Conservation (phyloP, 2,329 filamentous ascomycete genomes). For the Colletotrichum aenigma region DNA sequence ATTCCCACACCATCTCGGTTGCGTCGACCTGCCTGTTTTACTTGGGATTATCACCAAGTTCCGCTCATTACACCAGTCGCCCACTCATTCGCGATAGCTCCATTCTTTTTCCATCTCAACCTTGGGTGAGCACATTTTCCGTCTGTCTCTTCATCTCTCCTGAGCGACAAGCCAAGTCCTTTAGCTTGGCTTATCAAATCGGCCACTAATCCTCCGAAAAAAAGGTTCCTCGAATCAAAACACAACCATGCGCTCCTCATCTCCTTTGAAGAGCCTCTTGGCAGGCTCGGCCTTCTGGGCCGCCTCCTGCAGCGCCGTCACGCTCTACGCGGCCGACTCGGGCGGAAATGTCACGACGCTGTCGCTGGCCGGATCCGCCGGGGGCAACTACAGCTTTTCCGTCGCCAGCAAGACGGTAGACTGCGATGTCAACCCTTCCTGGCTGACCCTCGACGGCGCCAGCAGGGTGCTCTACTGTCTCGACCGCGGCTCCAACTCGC, state of each 20-base stretch:
- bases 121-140: neutral
- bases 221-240: neutral
- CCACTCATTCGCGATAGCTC: neutral
- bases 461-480: slow-evolving; percentile 19
- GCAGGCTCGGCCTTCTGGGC: neutral
- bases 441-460: slow-evolving; percentile 18
- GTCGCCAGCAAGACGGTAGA: slow-evolving; percentile 19
- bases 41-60: neutral
- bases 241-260: neutral
- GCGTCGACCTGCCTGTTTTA: neutral
- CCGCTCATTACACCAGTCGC: neutral
- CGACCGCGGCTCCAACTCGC: slow-evolving; percentile 12
- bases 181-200: neutral
- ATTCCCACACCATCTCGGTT: neutral
- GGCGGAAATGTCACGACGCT: slow-evolving; percentile 23
- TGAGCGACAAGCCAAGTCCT: neutral
- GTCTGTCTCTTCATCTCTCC: neutral
- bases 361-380: slow-evolving; percentile 6
- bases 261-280: slow-evolving; percentile 1
- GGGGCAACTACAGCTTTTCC: slow-evolving; percentile 14
- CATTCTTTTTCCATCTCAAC: neutral
- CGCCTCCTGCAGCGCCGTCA: slow-evolving; percentile 17
- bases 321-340: slow-evolving; percentile 21
- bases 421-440: slow-evolving; percentile 17
- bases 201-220: neutral